Evolutionary conservation across 2,329 filamentous ascomycete genomes (phyloP).

Genomic region (Colletotrichum coccodes): DNA sequence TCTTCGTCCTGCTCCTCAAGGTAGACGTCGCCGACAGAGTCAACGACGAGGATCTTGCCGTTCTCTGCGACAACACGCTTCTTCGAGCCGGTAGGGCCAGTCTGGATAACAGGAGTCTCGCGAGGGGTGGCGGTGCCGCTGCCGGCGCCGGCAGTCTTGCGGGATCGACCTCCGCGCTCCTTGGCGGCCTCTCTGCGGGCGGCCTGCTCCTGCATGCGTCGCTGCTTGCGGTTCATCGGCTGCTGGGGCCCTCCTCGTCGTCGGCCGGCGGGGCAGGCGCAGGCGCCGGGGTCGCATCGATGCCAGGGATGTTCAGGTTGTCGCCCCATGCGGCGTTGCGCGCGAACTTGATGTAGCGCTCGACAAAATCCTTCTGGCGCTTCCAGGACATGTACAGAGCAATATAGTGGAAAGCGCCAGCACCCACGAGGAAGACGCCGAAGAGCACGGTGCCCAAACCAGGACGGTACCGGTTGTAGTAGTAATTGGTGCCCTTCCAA

Average conservation of each 20-base stretch:
- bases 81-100: slow-evolving; percentile 78
- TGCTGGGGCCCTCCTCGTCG: slow-evolving; percentile 61
- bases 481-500: slow-evolving; percentile 98
- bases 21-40: slow-evolving; percentile 91
- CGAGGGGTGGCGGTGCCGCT: slow-evolving; percentile 46
- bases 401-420: slow-evolving; percentile 88
- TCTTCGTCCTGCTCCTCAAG: slow-evolving; percentile 93
- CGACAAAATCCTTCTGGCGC: slow-evolving; percentile 89
- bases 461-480: slow-evolving; percentile 93
- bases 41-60: slow-evolving; percentile 93
- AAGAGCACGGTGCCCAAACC: slow-evolving; percentile 86
- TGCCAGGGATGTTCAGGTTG: slow-evolving; percentile 76
- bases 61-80: slow-evolving; percentile 94
- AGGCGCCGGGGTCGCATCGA: slow-evolving; percentile 59
- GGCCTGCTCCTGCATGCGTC: slow-evolving; percentile 88
- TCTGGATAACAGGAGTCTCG: slow-evolving; percentile 60
- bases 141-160: slow-evolving; percentile 44
- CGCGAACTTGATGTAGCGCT: slow-evolving; percentile 91
- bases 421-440: slow-evolving; percentile 84
- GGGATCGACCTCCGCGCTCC: slow-evolving; percentile 46
- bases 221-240: slow-evolving; percentile 84
- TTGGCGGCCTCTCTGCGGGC: slow-evolving; percentile 72
- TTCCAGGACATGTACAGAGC: slow-evolving; percentile 88
- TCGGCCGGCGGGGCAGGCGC: slow-evolving; percentile 55
- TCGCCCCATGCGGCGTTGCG: slow-evolving; percentile 91